Conservation (phyloP, 2,329 filamentous ascomycete genomes). For the Botrytis aclada region DNA sequence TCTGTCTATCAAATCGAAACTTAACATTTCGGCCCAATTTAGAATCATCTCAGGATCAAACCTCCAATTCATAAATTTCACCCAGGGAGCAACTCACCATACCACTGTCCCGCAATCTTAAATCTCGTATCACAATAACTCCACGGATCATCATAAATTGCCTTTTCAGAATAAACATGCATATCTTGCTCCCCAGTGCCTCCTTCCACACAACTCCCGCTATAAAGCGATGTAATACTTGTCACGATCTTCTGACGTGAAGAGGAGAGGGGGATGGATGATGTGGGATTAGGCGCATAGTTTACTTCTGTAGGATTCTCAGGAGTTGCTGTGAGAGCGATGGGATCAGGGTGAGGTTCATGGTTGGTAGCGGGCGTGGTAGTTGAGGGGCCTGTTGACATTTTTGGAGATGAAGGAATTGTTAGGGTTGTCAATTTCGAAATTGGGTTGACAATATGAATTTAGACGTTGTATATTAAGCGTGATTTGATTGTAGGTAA, state of each 20-base stretch:
- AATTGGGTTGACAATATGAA: background rate
- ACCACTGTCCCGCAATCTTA: conserved; percentile 52
- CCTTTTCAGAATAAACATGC: conserved; percentile 46
- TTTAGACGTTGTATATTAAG: background rate
- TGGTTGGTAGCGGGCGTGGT: background rate
- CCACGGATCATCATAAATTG: conserved; percentile 48
- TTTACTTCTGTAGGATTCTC: conserved; percentile 36
- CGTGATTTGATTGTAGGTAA: background rate
- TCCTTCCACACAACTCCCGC: conserved; percentile 45
- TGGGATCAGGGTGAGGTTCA: conserved; percentile 21
- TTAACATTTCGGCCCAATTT: background rate
- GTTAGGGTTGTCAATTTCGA: background rate
- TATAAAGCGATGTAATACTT: conserved; percentile 45
- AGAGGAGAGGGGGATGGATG: conserved; percentile 36
- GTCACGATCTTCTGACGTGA: conserved; percentile 43
- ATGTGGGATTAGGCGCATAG: conserved; percentile 43
- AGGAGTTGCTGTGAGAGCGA: conserved; percentile 4
- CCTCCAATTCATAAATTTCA: background rate
- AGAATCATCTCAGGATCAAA: background rate
- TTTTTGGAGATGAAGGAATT: background rate
- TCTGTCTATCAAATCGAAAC: background rate
- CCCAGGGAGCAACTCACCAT: conserved; percentile 24
- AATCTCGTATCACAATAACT: conserved; percentile 49
- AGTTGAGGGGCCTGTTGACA: background rate
- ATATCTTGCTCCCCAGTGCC: conserved; percentile 41